Conservation (phyloP, 2,329 filamentous ascomycete species). For the Fusarium circinatum region DNA sequence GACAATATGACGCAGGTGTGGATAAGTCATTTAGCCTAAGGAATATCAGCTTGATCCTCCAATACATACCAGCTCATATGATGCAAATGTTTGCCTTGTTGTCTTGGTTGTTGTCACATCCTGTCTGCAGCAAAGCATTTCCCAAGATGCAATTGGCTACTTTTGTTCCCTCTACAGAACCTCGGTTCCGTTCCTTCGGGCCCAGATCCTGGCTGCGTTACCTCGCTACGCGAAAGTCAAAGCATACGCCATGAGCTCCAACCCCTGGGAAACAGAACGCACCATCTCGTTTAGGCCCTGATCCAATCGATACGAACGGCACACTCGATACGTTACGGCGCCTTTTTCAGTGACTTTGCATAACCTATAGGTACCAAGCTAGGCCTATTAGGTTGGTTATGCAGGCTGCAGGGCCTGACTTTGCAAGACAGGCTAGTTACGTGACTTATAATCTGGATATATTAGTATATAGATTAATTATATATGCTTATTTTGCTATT, state of each 20-base stretch:
- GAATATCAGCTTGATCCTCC: background rate
- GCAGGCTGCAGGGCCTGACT: no score
- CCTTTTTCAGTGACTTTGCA: no score
- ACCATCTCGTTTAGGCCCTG: background rate
- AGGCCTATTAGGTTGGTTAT: no score
- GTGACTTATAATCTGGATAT: no score
- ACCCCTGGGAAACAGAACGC: background rate
- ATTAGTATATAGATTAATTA: no score
- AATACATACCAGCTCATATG: background rate
- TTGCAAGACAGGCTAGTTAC: no score
- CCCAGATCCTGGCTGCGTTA: background rate
- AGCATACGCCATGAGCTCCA: background rate
- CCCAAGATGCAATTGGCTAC: background rate
- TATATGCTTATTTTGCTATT: no score
- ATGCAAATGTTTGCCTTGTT: background rate
- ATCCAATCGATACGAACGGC: no score
- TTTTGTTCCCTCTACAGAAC: background rate
- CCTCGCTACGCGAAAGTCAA: background rate
- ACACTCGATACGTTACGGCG: no score
- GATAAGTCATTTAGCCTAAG: background rate
- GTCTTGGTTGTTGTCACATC: background rate
- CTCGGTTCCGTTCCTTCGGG: constrained; percentile 23
- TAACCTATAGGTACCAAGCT: no score
- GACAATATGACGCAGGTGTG: background rate
- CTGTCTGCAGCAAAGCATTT: background rate